A percentile compares a stretch with the other conserved stretches of the same genome.
Conservation (phyloP, 2,329 filamentous ascomycete genomes). For the Chaetomium strumarium region DNA sequence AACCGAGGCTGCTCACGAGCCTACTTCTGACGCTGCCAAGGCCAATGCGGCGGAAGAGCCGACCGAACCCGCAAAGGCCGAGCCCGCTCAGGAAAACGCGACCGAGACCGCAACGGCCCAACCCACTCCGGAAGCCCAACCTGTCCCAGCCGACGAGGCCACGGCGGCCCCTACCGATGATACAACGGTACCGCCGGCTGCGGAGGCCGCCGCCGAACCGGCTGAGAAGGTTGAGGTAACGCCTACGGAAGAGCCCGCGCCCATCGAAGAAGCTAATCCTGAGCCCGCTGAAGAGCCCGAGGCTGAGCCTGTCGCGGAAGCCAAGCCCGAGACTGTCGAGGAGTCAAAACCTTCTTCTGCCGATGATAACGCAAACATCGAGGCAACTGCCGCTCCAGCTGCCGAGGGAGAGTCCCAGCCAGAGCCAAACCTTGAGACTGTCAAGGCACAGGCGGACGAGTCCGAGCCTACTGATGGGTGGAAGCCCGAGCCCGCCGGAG, state of each 20-base stretch:
- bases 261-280: slow-evolving; percentile 21
- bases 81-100: not conserved
- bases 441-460: not conserved
- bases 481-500: not conserved
- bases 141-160: not conserved
- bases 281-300: slow-evolving; percentile 11
- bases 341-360: not conserved
- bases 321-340: not conserved
- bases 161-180: not conserved
- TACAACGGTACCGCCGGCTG: not conserved
- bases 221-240: not conserved
- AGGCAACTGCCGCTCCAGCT: not conserved
- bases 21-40: not conserved
- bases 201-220: slow-evolving; percentile 1
- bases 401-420: not conserved
- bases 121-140: not conserved
- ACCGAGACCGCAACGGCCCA: not conserved
- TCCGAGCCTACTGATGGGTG: not conserved
- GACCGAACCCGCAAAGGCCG: not conserved
- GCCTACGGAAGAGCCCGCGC: not conserved
- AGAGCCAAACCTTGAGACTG: not conserved
- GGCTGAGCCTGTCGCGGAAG: slow-evolving; percentile 35
- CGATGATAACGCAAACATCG: not conserved
- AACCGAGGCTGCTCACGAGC: not conserved
- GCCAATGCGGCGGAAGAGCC: not conserved